Base-by-base conservation (phyloP, 768 basidiomycete genomes). In the Sarcodon sp. region DNA sequence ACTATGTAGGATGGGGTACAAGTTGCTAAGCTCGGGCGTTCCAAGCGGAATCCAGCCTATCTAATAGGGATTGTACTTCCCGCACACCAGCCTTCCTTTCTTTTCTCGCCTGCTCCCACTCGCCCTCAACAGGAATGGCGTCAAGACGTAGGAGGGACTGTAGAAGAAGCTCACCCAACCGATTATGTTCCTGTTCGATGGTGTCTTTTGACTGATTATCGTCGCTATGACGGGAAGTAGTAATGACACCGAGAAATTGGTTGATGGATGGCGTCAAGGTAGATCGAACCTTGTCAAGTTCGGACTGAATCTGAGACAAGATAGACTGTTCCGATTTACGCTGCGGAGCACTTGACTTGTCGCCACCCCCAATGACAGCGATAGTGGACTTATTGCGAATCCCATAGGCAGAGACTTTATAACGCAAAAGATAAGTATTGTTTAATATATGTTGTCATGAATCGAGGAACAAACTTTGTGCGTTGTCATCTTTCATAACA, bases 61-160 rank as follows among this genome's bases (percentile, higher is more conserved):
- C 89, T 50, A 97, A 72, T 54, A 89, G 70, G 21, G 67, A 72
- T 66, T 97, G 93, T 12, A 96, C 83, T 56, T 83, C 79, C 53
- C 74, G 81, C 44, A 98, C 92, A 1, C 88, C 93, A 33, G 74
- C 78, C 65, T 94, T 96, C 52, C 93, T 71, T 61, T 85, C 78
- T 54, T 68, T 69, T 57, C 93, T 73, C 11, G 91, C 92, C 4
- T 80, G 71, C 7, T 75, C 72, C 86, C 90, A 96, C 45, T 78
- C 74, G 35, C 69, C 68, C 41, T 88, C 84, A 15, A 89, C 71
- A 36, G 69, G 66, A 56, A 96, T 71, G 45, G 83, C 86, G 57
- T 98, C 94, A 33, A 98, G 68, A 45, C 87, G 78, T 15, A 98
- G 73, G 27, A 98, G 69, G n/a, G 80, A 73, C 60, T 96, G 92